A percentile compares a stretch with the other conserved stretches of the same genome.
Evolutionary conservation across 2,329 filamentous ascomycete genomes (phyloP).

Genomic region (Aureobasidium zeae): DNA sequence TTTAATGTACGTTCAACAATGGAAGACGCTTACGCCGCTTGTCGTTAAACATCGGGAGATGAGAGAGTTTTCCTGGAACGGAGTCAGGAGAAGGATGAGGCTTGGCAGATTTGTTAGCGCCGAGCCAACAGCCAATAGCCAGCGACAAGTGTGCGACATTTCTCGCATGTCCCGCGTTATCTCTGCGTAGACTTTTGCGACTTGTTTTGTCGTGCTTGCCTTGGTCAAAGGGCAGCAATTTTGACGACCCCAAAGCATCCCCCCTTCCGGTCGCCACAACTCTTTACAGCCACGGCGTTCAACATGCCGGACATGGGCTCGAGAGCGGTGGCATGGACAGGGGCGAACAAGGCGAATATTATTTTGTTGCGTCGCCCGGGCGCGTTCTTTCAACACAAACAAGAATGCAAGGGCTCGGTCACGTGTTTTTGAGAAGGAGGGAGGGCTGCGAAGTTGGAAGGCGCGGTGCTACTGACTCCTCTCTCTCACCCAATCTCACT

Average conservation of each 20-base stretch:
- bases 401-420: slow-evolving; percentile 9
- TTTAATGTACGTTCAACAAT: not conserved
- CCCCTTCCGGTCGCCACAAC: not conserved
- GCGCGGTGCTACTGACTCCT: slow-evolving; percentile 10
- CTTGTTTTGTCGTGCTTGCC: slow-evolving; percentile 7
- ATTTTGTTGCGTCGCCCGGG: slow-evolving; percentile 1
- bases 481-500: slow-evolving; percentile 7
- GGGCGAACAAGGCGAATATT: not conserved
- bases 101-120: slow-evolving; percentile 5
- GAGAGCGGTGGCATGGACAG: not conserved
- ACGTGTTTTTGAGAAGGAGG: slow-evolving; percentile 7
- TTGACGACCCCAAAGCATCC: not conserved
- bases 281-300: slow-evolving; percentile 5
- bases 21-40: not conserved
- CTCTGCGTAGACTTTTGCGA: slow-evolving; percentile 13
- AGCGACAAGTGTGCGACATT: slow-evolving; percentile 6
- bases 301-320: not conserved
- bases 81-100: slow-evolving; percentile 8
- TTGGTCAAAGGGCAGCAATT: slow-evolving; percentile 1
- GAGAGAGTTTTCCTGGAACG: not conserved
- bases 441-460: slow-evolving; percentile 3
- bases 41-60: slow-evolving; percentile 7
- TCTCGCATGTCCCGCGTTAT: slow-evolving; percentile 10
- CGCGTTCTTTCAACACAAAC: slow-evolving; percentile 2
- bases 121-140: slow-evolving; percentile 9